Conservation (phyloP, 495 filamentous ascomycete genomes). For the Hypoxylon lenormandii region DNA sequence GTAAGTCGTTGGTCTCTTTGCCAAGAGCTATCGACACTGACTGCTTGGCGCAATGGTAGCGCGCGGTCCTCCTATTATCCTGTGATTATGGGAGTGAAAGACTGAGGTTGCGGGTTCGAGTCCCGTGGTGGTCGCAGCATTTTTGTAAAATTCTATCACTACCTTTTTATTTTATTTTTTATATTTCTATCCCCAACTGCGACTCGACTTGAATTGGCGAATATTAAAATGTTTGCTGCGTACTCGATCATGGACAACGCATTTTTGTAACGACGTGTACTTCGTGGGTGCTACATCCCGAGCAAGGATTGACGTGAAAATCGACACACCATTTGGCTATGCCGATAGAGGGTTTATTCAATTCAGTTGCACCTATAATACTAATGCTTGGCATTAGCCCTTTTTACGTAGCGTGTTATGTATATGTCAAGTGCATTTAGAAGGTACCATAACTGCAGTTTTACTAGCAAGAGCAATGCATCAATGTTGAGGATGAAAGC, state of each 20-base stretch:
- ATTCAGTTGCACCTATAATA: too few relatives aligned
- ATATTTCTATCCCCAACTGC: neutral
- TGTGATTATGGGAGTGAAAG: constrained; percentile 41
- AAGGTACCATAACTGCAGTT: too few relatives aligned
- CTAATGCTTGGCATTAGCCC: too few relatives aligned
- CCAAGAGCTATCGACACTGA: constrained; percentile 31
- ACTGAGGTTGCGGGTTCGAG: constrained; percentile 65
- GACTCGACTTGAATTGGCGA: too few relatives aligned
- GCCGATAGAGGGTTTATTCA: too few relatives aligned
- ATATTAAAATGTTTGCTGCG: too few relatives aligned
- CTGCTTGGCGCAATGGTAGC: constrained; percentile 63
- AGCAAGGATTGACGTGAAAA: neutral
- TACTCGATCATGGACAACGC: too few relatives aligned
- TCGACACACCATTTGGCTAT: neutral
- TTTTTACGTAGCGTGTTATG: too few relatives aligned
- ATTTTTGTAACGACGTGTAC: neutral
- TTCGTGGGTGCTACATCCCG: constrained; percentile 22
- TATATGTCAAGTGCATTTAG: too few relatives aligned
- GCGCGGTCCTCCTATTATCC: constrained; percentile 58
- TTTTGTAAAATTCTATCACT: constrained; percentile 12
- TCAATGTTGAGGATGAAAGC: too few relatives aligned
- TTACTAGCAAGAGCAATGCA: too few relatives aligned
- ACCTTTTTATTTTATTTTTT: neutral
- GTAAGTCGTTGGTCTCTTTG: too few relatives aligned
- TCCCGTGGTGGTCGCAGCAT: constrained; percentile 57